Evolutionary conservation across 352 stramenopile genomes (phyloP).

Genomic region (Thraustotheca clavata): DNA sequence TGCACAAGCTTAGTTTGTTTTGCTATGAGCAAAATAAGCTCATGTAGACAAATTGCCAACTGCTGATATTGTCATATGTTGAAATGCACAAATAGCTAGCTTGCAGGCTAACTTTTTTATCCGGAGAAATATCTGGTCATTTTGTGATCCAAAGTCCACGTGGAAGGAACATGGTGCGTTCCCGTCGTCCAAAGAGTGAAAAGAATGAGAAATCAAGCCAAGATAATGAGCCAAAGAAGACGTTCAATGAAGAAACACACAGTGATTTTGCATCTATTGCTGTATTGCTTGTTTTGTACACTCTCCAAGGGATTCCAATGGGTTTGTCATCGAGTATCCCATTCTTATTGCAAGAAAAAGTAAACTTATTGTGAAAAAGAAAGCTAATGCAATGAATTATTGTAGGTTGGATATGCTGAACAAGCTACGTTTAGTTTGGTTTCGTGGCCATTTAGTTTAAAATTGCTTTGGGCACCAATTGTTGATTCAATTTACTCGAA

Average conservation of each 20-base stretch:
- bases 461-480: slow-evolving; percentile 98
- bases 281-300: slow-evolving; percentile 97
- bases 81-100: too few relatives aligned
- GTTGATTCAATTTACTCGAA: slow-evolving; percentile 92
- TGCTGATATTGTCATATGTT: too few relatives aligned
- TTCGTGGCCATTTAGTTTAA: slow-evolving; percentile 98
- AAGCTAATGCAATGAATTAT: not conserved
- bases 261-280: slow-evolving; percentile 72
- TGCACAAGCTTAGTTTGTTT: too few relatives aligned
- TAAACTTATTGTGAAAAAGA: not conserved
- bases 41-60: too few relatives aligned
- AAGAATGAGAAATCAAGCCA: not conserved
- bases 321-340: slow-evolving; percentile 96
- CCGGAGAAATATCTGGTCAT: too few relatives aligned
- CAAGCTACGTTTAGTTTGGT: slow-evolving; percentile 98
- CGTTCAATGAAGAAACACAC: slow-evolving; percentile 28
- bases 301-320: slow-evolving; percentile 98
- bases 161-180: not conserved
- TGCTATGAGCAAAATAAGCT: too few relatives aligned
- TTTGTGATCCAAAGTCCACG: too few relatives aligned
- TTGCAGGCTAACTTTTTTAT: too few relatives aligned
- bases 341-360: slow-evolving; percentile 97
- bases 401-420: slow-evolving; percentile 88
- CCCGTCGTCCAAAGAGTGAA: not conserved
- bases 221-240: not conserved